Base-by-base conservation (phyloP, 805 yeast genomes). In the Wickerhamiella domercqiae region DNA sequence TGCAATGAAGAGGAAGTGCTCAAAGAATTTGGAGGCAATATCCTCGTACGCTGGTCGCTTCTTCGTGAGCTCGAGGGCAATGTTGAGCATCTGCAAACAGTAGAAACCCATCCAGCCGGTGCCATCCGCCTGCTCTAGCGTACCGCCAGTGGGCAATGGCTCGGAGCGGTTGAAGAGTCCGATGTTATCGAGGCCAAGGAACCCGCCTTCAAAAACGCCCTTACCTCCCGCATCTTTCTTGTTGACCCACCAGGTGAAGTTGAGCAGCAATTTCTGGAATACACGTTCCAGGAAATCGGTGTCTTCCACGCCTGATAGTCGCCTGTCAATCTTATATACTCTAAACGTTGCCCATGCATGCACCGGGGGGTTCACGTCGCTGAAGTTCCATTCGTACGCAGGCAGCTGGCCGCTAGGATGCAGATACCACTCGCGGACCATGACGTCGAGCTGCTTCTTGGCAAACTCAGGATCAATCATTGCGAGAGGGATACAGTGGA, bases 101-200 rank as follows among this genome's bases (percentile, higher is more conserved):
- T 78, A 84, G 62, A 87, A 84, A 0, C 94, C 95, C 90, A 84
- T 81, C 96, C 96, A 84, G 21, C 95, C 95, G 7, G 96, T 86
- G 13, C 93, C 79, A 59, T 84, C 96, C 0, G 95, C 94, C 59
- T 84, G 96, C 54, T 82, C 93, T 45, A 84, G 66, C 26, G 68
- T 71, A 35, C 94, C 94, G 29, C 94, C 94, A 2, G 93, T 81
- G 29, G 96, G 96, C 49, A 81, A 64, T 1, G 93, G 90, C 62
- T 84, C 96, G 4, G 93, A 79, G 55, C 96, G 70, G 58, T 84
- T 84, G 63, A 84, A 84, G 43, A 84, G 68, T 47, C 95, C 94
- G 59, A 84, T 84, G 59, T 84, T 84, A 61, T 84, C 96, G 41
- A 84, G 64, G 5, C 96, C 96, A 41, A 84, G 66, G 58, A 84